Evolutionary conservation across 345 rosid species (phyloP).

Genomic region (Hirschfeldia incana): DNA sequence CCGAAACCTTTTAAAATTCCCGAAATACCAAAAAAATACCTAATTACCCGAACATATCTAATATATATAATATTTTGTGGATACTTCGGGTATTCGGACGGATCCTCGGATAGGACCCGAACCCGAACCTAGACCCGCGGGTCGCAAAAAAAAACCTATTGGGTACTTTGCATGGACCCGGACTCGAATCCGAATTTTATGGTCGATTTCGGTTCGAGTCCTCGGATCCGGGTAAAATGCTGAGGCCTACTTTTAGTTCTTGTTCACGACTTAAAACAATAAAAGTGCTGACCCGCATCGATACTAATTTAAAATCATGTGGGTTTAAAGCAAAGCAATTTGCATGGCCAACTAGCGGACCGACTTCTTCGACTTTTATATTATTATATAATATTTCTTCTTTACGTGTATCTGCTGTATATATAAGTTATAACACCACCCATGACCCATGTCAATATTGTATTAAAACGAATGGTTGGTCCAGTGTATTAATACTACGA

Average conservation of each 20-base stretch:
- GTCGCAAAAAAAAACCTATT: too few species aligned
- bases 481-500: conserved; percentile 22
- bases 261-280: not conserved
- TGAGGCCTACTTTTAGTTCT: not conserved
- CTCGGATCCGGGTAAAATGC: too few species aligned
- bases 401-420: conserved; percentile 16
- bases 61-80: too few species aligned
- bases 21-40: too few species aligned
- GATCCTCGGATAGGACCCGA: too few species aligned
- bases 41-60: too few species aligned
- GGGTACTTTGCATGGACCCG: too few species aligned
- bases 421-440: not conserved
- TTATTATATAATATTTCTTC: conserved; percentile 2
- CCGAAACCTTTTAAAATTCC: too few species aligned
- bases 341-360: conserved; percentile 39
- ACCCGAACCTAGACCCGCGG: too few species aligned
- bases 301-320: not conserved
- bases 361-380: conserved; percentile 20
- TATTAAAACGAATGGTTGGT: conserved; percentile 37
- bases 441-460: conserved; percentile 35
- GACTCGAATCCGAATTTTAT: too few species aligned
- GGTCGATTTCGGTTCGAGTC: too few species aligned
- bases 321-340: conserved; percentile 34
- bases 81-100: too few species aligned
- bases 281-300: conserved; percentile 16